These are phyloP conservation scores for Davidsoniella australis DNA, from an alignment of 2,329 filamentous ascomycete genomes.

Conservation along the genomic window DNA sequence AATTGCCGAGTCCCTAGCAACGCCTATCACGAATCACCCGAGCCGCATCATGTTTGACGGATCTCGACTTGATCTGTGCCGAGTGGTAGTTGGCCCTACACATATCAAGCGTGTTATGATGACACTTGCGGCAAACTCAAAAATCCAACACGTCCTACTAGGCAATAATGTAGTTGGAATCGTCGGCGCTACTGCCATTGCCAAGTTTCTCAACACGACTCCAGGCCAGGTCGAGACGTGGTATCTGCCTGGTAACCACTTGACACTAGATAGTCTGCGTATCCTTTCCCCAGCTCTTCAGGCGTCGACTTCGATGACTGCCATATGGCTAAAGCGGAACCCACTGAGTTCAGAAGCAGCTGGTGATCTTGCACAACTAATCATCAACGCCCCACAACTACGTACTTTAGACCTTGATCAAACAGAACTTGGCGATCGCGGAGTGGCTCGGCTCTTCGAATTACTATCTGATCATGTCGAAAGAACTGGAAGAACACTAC, in stretches of 20 bases:
- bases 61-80: conserved; percentile 36
- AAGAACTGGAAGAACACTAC: conserved; percentile 17
- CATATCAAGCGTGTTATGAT: conserved; percentile 33
- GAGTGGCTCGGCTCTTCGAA: conserved; percentile 27
- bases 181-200: conserved; percentile 28
- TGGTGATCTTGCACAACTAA: conserved; percentile 25
- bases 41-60: conserved; percentile 31
- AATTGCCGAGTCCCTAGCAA: neutral
- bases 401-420: conserved; percentile 36
- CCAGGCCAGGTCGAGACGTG: conserved; percentile 34
- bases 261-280: conserved; percentile 26
- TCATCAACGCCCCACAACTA: conserved; percentile 25
- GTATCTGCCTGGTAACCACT: conserved; percentile 38
- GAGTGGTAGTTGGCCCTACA: conserved; percentile 35
- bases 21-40: conserved; percentile 18
- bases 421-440: conserved; percentile 31
- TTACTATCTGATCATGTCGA: conserved; percentile 20
- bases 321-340: conserved; percentile 36
- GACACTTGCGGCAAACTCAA: conserved; percentile 28
- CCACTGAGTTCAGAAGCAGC: conserved; percentile 26
- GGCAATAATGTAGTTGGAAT: conserved; percentile 38
- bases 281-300: conserved; percentile 28
- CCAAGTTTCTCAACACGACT: conserved; percentile 26
- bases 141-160: conserved; percentile 33
- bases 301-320: conserved; percentile 1